Evolutionary conservation across 768 basidiomycete genomes (phyloP), one percentile per base, ranked within the genome.

Genomic region (Termitomyces sp.): DNA sequence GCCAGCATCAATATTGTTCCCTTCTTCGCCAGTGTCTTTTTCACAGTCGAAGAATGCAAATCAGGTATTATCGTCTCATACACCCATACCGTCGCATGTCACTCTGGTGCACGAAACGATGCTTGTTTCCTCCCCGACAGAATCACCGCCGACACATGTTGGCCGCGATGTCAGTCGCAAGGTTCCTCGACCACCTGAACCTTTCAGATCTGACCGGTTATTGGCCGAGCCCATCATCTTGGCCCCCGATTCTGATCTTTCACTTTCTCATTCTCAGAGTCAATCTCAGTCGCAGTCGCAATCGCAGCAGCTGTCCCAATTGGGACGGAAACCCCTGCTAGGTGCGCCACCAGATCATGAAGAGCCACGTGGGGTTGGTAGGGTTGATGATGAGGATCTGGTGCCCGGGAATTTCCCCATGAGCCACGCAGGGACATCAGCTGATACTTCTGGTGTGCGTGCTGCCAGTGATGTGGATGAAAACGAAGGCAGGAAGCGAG

Each of bases 201-300:
- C 75, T 22, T 62, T 62, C 46, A 54, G 43, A 42, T 53, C 56
- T n/a, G 42, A 43, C 64, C 71, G 37, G 64, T 65, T 55, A 49
- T 48, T 57, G 51, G 61, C 63, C 45, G 76, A 72, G 22, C 71
- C 65, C 30, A 72, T 70, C 17, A 71, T 84, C n/a, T 64, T 84
- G 22, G 82, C 74, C 8, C 81, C 82, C 3, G 78, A 82, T 61
- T 82, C 82, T 10, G 82, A 85, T 59, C 73, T 75, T 1, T 83
- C 80, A 1, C 69, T 63, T 34, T 65, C 67, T 10, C 67, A 67
- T 32, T 73, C 71, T 2, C 73, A 73, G 51, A 60, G 66, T 60
- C 64, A 66, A 34, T 64, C 66, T 12, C 71, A 72, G 30, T 71
- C 71, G 3, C 73, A 71, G 51, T 65, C 35, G 62, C 62, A 65